Percentiles rank a stretch among this genome's conserved stretches.
These are phyloP conservation scores for Chalara sp. DNA, from an alignment of 2,329 filamentous ascomycete species.

Conservation along the genomic window DNA sequence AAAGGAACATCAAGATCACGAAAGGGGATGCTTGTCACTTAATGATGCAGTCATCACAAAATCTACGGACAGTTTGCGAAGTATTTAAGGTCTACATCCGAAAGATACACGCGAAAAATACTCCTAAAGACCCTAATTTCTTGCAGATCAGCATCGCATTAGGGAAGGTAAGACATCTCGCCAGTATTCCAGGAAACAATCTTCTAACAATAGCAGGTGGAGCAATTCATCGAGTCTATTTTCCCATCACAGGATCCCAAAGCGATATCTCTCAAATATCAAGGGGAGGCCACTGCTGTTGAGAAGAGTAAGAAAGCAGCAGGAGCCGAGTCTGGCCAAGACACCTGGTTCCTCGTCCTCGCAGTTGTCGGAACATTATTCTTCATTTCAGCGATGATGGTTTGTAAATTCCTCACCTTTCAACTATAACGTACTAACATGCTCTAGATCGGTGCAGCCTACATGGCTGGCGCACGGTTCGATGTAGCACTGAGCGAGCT, in stretches of 20 bases:
- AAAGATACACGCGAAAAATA: constrained; percentile 88
- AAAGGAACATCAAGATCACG: constrained; percentile 90
- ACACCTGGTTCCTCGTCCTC: constrained; percentile 55
- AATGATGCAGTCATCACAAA: constrained; percentile 91
- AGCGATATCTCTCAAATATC: constrained; percentile 37
- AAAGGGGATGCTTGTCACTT: constrained; percentile 88
- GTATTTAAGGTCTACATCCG: constrained; percentile 73
- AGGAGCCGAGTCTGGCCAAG: constrained; percentile 50
- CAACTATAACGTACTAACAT: constrained; percentile 10
- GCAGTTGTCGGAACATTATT: constrained; percentile 63
- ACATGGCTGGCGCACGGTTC: constrained; percentile 75
- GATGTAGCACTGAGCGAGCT: constrained; percentile 59
- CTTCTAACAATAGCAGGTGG: constrained; percentile 51
- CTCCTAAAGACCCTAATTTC: constrained; percentile 86
- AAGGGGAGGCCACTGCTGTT: constrained; percentile 27
- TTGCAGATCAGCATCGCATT: constrained; percentile 86
- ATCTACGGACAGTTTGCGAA: constrained; percentile 72
- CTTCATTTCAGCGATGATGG: constrained; percentile 72
- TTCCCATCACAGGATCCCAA: constrained; percentile 80
- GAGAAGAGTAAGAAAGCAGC: constrained; percentile 37
- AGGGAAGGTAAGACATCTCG: constrained; percentile 56
- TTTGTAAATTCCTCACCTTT: constrained; percentile 34
- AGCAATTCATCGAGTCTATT: constrained; percentile 90
- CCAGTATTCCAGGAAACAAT: constrained; percentile 1
- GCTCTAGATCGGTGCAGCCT: constrained; percentile 66